Percentiles rank a stretch among this genome's conserved stretches.
Conservation (phyloP, 371 early-diverging fungal genomes). For the Actinomortierella ambigua region DNA sequence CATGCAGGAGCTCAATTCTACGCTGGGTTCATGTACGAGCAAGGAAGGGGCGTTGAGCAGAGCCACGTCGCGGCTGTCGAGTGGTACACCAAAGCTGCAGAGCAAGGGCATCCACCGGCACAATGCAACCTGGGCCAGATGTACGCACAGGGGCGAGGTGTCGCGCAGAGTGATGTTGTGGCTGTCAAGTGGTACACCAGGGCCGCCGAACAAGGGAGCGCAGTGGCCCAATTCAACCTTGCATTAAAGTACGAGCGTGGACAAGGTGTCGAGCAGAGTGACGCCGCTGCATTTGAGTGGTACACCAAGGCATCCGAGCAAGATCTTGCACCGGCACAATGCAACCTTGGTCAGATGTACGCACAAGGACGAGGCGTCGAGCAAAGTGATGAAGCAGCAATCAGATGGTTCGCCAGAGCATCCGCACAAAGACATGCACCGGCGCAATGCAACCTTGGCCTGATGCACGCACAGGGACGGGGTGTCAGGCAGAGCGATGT, state of each 20-base stretch:
- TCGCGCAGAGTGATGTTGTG: slow-evolving; percentile 58
- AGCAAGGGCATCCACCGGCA: slow-evolving; percentile 80
- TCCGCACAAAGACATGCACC: slow-evolving; percentile 82
- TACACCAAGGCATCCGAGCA: slow-evolving; percentile 71
- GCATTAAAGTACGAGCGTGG: slow-evolving; percentile 86
- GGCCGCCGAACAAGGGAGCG: slow-evolving; percentile 76
- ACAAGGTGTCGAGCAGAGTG: slow-evolving; percentile 73
- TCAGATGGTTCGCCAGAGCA: slow-evolving; percentile 80
- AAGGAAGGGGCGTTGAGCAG: slow-evolving; percentile 76
- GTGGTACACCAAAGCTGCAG: slow-evolving; percentile 76
- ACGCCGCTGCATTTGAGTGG: slow-evolving; percentile 70
- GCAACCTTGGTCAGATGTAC: slow-evolving; percentile 74
- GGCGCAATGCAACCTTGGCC: slow-evolving; percentile 87
- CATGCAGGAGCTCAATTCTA: slow-evolving; percentile 78
- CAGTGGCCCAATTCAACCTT: slow-evolving; percentile 66
- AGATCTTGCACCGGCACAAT: slow-evolving; percentile 75
- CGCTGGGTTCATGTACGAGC: slow-evolving; percentile 84
- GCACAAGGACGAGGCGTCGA: slow-evolving; percentile 80
- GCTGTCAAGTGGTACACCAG: slow-evolving; percentile 75
- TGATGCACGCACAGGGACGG: slow-evolving; percentile 89
- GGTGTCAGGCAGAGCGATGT: slow-evolving; percentile 56
- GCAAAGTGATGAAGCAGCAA: slow-evolving; percentile 63
- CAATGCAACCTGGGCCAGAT: slow-evolving; percentile 83
- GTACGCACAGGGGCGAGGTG: slow-evolving; percentile 85
- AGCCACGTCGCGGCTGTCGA: slow-evolving; percentile 65